phyloP scores from a whole-genome alignment of 176 grass and related monocot species.

The Triticum urartu region DNA sequence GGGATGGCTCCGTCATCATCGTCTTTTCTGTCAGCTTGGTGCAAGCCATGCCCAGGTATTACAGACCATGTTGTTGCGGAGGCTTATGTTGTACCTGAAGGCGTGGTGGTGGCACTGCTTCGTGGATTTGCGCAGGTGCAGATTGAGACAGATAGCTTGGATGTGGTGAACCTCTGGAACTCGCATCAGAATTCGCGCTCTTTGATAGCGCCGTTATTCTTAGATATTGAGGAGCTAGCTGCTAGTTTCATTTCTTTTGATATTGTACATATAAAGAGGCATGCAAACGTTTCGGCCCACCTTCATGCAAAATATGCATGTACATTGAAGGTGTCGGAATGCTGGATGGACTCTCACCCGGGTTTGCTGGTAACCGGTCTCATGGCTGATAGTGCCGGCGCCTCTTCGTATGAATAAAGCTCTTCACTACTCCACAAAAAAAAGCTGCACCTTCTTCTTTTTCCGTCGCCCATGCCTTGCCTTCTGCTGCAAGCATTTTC shows the following conservation, averaged over 20 bases:
- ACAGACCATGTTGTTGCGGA: too few species aligned
- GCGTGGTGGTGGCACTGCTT: too few species aligned
- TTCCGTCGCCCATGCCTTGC: too few species aligned
- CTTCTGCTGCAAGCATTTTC: too few species aligned
- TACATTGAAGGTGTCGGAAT: background rate
- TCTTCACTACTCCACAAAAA: too few species aligned
- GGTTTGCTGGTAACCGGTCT: too few species aligned
- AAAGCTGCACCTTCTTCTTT: too few species aligned
- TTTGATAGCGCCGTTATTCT: background rate
- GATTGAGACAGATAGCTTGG: background rate
- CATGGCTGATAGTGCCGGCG: too few species aligned
- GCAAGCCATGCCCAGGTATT: background rate
- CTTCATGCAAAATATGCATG: background rate
- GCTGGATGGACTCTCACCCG: background rate
- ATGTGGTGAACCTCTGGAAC: background rate
- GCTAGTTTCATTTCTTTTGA: background rate
- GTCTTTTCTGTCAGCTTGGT: background rate
- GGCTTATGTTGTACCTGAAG: too few species aligned
- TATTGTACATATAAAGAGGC: background rate
- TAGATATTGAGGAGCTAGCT: background rate
- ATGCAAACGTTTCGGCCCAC: background rate
- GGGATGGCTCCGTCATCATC: background rate
- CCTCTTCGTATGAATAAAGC: too few species aligned
- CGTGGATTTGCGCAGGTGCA: background rate
- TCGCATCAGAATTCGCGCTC: background rate